Evolutionary conservation across 225 moss, liverwort and hornwort species (phyloP).

Genomic region (Anthoceros angustus): DNA sequence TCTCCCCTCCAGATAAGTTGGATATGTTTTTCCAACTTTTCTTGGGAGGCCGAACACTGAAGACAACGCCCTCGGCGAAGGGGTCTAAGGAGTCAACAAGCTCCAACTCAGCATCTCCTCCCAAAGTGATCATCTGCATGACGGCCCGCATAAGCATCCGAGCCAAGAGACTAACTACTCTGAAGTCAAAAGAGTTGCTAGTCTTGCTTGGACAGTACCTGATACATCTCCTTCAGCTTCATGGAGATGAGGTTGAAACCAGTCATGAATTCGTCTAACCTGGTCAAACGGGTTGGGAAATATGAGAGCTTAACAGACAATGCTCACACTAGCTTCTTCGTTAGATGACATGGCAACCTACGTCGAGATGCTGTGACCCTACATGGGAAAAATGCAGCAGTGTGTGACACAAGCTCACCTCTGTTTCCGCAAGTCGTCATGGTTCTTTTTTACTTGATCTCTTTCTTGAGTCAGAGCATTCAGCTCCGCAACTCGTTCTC

Average conservation of each 20-base stretch:
- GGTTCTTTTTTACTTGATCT: slow-evolving; percentile 45
- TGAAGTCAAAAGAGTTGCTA: neutral
- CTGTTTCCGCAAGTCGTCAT: slow-evolving; percentile 73
- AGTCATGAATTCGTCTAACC: slow-evolving; percentile 94
- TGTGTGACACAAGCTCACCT: slow-evolving; percentile 22
- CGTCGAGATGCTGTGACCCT: too few relatives aligned
- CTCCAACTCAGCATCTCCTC: slow-evolving; percentile 97
- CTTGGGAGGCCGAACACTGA: slow-evolving; percentile 91
- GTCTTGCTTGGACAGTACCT: slow-evolving; percentile 29
- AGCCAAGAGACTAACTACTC: neutral
- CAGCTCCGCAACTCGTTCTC: slow-evolving; percentile 72
- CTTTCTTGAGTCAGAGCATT: slow-evolving; percentile 45
- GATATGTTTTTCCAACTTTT: slow-evolving; percentile 99
- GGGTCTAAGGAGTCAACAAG: slow-evolving; percentile 96
- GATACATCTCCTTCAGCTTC: slow-evolving; percentile 99
- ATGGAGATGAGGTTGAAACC: slow-evolving; percentile 92
- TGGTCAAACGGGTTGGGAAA: slow-evolving; percentile 12
- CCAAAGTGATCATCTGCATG: slow-evolving; percentile 75
- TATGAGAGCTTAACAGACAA: too few relatives aligned
- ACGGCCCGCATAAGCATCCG: neutral
- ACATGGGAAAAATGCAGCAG: neutral
- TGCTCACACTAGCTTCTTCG: too few relatives aligned
- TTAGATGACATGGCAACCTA: too few relatives aligned
- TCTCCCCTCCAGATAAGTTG: slow-evolving; percentile 95
- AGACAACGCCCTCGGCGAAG: slow-evolving; percentile 95